Evolutionary conservation across 441 rosid species (phyloP).

Genomic region (Biscutella laevigata): DNA sequence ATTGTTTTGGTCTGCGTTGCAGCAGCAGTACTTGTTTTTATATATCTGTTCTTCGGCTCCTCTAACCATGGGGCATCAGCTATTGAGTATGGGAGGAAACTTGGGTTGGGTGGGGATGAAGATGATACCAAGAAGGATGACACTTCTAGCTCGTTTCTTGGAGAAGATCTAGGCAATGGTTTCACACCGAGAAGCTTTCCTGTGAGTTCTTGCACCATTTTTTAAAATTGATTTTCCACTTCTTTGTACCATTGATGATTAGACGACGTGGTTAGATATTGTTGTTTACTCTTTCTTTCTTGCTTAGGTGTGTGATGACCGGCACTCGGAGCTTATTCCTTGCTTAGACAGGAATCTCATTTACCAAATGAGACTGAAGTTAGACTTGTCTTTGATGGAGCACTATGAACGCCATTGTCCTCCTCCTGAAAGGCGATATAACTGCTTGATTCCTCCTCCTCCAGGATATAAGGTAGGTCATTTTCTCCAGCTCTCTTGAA

Average conservation of each 20-base stretch:
- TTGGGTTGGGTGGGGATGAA: conserved; percentile 49
- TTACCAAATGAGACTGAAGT: conserved; percentile 88
- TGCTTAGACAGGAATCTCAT: conserved; percentile 86
- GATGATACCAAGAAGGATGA: conserved; percentile 56
- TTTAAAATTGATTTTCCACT: not conserved
- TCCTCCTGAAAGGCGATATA: conserved; percentile 77
- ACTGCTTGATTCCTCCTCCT: conserved; percentile 98
- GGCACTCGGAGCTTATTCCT: conserved; percentile 89
- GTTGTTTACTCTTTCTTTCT: not conserved
- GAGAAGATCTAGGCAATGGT: conserved; percentile 50
- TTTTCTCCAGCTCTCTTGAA: not conserved
- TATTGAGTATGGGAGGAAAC: conserved; percentile 65
- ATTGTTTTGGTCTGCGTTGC: conserved; percentile 35
- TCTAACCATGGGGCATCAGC: conserved; percentile 61
- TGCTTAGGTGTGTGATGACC: conserved; percentile 84
- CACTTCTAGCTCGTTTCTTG: conserved; percentile 33
- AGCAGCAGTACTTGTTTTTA: conserved; percentile 36
- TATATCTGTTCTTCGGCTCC: conserved; percentile 54
- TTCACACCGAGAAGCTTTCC: conserved; percentile 69
- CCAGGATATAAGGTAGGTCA: conserved; percentile 75
- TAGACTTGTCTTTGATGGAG: conserved; percentile 93
- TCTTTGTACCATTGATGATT: not conserved
- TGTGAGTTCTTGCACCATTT: conserved; percentile 26
- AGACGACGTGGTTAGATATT: not conserved
- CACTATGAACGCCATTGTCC: conserved; percentile 99